Base-by-base conservation (phyloP, 129 eudicot species). In the Smallanthus sonchifolius region DNA sequence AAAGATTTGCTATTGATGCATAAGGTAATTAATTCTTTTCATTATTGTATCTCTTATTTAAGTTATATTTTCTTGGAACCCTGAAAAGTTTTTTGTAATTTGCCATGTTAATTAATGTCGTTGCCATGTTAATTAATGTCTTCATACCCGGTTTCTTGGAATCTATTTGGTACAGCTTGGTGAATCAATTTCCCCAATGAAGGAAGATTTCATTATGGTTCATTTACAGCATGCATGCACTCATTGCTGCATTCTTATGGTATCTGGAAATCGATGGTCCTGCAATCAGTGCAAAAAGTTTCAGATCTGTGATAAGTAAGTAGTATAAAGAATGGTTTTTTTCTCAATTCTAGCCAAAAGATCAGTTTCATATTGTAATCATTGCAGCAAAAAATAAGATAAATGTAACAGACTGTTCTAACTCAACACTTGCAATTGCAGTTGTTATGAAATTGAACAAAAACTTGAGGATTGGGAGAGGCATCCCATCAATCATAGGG, bases 171-270 rank as follows among this genome's bases (percentile, higher is more conserved):
- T 35, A 71, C 87, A 89, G 98, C 98, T 93, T 79, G 98, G 98
- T 39, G 97, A 90, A 40, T 83, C 96, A 48, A 93, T 93, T 74
- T 63, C 83, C 75, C 92, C 97, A 43, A 88, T 90, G 96, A 93
- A 93, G 86, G 98, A 93, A 75, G 98, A 93, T 81, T 93, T 93
- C 73, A 93, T 93, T 81, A 90, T 93, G 98, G 98, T 90, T 54
- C 98, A 93, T 82, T 82, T 93, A 92, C 97, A 90, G 83, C 91
- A 87, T 70, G 68, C 97, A 6, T 93, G 98, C 88, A 83, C 85
- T 32, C 98, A 93, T 65, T 93, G 98, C 67, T 93, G 98, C 77
- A 74, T 85, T 74, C 80, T 90, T 24, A 93, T 93, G 92, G 96
- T 87, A 19, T 81, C 89, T 54, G 98, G 98, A 68, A 87, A 71